phyloP scores from a whole-genome alignment of 2,329 filamentous ascomycete genomes.

The Escovopsis sp. region DNA sequence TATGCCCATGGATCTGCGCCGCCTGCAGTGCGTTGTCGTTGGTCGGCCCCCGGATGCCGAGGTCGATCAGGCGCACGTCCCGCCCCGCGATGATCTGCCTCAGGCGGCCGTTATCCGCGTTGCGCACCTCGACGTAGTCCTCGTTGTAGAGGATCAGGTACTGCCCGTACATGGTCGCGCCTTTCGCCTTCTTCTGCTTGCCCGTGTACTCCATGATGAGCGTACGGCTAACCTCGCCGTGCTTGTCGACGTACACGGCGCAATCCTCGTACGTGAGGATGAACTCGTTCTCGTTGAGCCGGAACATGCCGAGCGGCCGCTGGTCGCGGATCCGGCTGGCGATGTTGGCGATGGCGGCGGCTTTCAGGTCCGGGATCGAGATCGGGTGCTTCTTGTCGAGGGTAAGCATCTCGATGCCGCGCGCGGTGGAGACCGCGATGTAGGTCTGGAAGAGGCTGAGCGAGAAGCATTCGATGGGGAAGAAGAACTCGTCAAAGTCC shows the following conservation, averaged over 20 bases:
- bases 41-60: constrained; percentile 52
- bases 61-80: constrained; percentile 82
- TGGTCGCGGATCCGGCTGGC: constrained; percentile 70
- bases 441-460: constrained; percentile 94
- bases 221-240: constrained; percentile 83
- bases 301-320: constrained; percentile 88
- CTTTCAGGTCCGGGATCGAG: constrained; percentile 77
- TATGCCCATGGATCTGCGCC: constrained; percentile 19
- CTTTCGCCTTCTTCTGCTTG: constrained; percentile 59
- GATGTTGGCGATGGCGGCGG: constrained; percentile 68
- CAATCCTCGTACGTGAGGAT: constrained; percentile 89
- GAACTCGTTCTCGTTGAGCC: constrained; percentile 83
- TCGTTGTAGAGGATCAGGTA: constrained; percentile 89
- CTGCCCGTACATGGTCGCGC: constrained; percentile 77
- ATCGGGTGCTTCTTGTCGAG: constrained; percentile 94
- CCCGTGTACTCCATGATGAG: constrained; percentile 99
- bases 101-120: constrained; percentile 86
- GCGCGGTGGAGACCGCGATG: constrained; percentile 77
- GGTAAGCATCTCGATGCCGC: constrained; percentile 90
- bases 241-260: constrained; percentile 95
- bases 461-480: constrained; percentile 85
- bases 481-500: constrained; percentile 97
- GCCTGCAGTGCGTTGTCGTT: constrained; percentile 27
- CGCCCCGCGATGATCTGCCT: constrained; percentile 87
- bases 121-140: constrained; percentile 93